Evolutionary conservation across 1,284 basidiomycete genomes (phyloP).

Genomic region (Moesziomyces sp.): DNA sequence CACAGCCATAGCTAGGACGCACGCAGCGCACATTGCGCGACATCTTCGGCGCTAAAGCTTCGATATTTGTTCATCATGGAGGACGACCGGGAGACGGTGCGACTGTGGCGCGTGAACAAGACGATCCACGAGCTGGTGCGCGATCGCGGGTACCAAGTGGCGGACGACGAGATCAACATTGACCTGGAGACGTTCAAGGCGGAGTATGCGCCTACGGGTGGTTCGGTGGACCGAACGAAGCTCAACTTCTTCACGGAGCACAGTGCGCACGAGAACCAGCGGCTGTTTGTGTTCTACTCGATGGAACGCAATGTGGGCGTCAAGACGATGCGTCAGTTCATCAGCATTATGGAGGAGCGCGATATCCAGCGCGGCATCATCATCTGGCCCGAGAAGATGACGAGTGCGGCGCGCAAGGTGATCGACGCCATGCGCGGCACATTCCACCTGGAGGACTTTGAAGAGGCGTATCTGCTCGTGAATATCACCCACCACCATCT

Average conservation of each 20-base stretch:
- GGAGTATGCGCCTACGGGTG: conserved; percentile 70
- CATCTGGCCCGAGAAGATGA: conserved; percentile 96
- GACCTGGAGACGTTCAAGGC: conserved; percentile 78
- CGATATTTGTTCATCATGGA: conserved; percentile 56
- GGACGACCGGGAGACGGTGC: conserved; percentile 71
- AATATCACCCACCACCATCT: conserved; percentile 94
- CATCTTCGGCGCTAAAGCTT: too few species aligned
- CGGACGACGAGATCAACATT: conserved; percentile 89
- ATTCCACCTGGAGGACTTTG: conserved; percentile 94
- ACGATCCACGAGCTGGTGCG: conserved; percentile 96
- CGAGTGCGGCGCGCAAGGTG: conserved; percentile 88
- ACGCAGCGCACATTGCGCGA: too few species aligned
- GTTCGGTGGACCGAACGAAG: conserved; percentile 58
- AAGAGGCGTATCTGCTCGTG: conserved; percentile 93
- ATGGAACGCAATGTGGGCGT: conserved; percentile 64
- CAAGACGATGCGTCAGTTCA: conserved; percentile 67
- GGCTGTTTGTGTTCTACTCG: conserved; percentile 92
- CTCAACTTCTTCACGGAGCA: conserved; percentile 65
- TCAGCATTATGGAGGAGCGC: conserved; percentile 71
- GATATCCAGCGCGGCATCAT: conserved; percentile 90
- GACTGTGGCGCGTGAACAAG: conserved; percentile 93
- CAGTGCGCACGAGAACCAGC: conserved; percentile 72
- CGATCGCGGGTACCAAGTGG: conserved; percentile 85
- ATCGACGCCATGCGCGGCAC: conserved; percentile 72
- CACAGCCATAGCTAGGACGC: too few species aligned